Evolutionary conservation across 2,329 filamentous ascomycete genomes (phyloP), one percentile per base, ranked within the genome.

Genomic region (Penicillium sp.): DNA sequence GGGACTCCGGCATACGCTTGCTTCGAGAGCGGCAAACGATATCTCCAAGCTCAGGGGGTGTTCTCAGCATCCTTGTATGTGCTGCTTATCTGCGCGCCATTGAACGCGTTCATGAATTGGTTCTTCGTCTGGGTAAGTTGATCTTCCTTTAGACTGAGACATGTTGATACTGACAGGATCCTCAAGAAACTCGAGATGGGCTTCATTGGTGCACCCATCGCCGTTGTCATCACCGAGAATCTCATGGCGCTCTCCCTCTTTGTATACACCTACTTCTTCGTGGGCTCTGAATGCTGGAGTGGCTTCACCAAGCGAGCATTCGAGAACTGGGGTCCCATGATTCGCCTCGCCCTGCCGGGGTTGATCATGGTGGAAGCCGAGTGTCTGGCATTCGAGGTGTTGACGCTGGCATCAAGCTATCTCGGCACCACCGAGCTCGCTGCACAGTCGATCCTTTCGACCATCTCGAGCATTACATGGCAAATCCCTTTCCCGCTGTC

Each of bases 351-450:
- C 0, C 73, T 96, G 10, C 90, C 91, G 0, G 91, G 91, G 1
- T 82, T 97, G 65, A 74, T 95, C 55, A 96, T 96, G 90, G 86
- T 97, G 1, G 84, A 94, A 66, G 89, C 91, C 4, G 91, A 97
- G 66, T 95, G 87, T 71, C 78, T 96, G 9, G 89, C 90, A 6
- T 97, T 97, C 66, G 91, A 97, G 67, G 82, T 95, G 40, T 75
- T 95, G 52, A 95, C 89, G 0, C 76, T 96, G n/a, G 82, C 84
- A 7, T 81, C 87, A 0, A 87, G 85, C 42, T 87, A 86, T 58
- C 84, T 96, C 47, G 87, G 86, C 13, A 82, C 87, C 1, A 84
- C 84, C 14, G 82, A 85, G 51, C 79, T 97, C 1, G 91, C 91
- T 0, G 90, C 93, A 0, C 90, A 98, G 68, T 90, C 86, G 27